Base-by-base conservation (phyloP, 129 eudicot species). In the Centella asiatica region DNA sequence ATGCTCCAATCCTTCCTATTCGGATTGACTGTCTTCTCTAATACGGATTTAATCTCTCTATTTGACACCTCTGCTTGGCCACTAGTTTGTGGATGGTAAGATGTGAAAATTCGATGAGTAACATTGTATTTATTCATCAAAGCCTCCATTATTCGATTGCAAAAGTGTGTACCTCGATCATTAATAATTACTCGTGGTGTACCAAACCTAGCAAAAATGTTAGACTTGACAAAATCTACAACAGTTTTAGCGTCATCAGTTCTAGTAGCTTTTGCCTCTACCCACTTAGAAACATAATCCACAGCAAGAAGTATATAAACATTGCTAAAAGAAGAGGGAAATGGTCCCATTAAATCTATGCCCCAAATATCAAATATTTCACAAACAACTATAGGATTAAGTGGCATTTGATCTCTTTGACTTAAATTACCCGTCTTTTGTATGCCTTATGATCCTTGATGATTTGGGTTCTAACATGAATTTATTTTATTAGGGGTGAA, bases 121-220 rank as follows among this genome's bases (percentile, higher is more conserved):
- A 72, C 77, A 1, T 37, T 28, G 22, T 72, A 72, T 20, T 72
- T 72, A 22, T 56, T 54, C 12, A 72, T 0, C 27, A 72, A 26
- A 2, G 76, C 57, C 25, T 65, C 77, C 4, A 65, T 29, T 2
- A 28, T 6, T 15, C 50, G 9, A 44, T 72, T 72, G 29, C 72
- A 71, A 46, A 72, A 72, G 31, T 72, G 76, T 0, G 64, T 52
- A 0, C 76, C 76, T 3, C 34, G 53, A 19, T 71, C 65, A 27
- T 64, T 71, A 17, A 62, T 71, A 0, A 71, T n/a, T 1, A 34
- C 69, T 24, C 48, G 27, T 0, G 36, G 70, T 1, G 27, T 64
- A 6, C 70, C 65, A 53, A 46, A 71, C 62, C 57, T 52, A 17
- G 1, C 19, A 39, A 71, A 63, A 5, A 71, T 62, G 33, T 64